A percentile compares a stretch with the other conserved stretches of the same genome.
Evolutionary conservation across 208 protist species (phyloP).

Genomic region (Trypanosoma rangeli): DNA sequence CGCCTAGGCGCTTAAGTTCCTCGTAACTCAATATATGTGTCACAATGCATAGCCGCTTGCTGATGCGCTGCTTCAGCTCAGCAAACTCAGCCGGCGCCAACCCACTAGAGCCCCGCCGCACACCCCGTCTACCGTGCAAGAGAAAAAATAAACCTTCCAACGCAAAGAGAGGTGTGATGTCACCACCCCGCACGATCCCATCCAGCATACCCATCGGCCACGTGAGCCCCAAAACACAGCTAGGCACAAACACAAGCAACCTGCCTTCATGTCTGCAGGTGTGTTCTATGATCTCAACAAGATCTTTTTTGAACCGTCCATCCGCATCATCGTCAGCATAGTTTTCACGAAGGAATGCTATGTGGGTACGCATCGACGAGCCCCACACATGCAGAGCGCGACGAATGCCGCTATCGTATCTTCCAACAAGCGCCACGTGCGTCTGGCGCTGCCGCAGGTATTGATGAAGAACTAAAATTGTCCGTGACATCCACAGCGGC

Average conservation of each 20-base stretch:
- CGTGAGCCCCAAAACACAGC: conserved; percentile 39
- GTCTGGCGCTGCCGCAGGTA: conserved; percentile 28
- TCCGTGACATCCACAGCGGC: conserved; percentile 8
- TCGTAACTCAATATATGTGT: conserved; percentile 41
- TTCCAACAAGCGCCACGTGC: conserved; percentile 54
- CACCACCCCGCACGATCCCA: conserved; percentile 55
- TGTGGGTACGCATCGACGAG: conserved; percentile 38
- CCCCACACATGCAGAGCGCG: conserved; percentile 64
- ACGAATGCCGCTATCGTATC: conserved; percentile 45
- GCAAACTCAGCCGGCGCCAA: conserved; percentile 41
- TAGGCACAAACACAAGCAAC: conserved; percentile 55
- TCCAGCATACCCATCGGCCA: conserved; percentile 57
- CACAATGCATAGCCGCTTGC: conserved; percentile 54
- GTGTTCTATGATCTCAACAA: conserved; percentile 47
- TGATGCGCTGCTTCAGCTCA: conserved; percentile 61
- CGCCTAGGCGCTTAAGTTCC: conserved; percentile 35
- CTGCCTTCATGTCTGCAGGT: conserved; percentile 52
- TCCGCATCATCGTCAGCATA: conserved; percentile 16
- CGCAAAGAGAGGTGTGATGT: conserved; percentile 68
- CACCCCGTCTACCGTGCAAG: conserved; percentile 29
- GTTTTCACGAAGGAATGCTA: conserved; percentile 52
- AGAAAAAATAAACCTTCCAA: conserved; percentile 59
- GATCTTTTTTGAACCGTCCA: conserved; percentile 49
- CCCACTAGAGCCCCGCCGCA: conserved; percentile 30
- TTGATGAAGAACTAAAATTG: conserved; percentile 25